These are phyloP conservation scores for Actinidia arguta DNA, from an alignment of 179 eudicot species.

Conservation along the genomic window DNA sequence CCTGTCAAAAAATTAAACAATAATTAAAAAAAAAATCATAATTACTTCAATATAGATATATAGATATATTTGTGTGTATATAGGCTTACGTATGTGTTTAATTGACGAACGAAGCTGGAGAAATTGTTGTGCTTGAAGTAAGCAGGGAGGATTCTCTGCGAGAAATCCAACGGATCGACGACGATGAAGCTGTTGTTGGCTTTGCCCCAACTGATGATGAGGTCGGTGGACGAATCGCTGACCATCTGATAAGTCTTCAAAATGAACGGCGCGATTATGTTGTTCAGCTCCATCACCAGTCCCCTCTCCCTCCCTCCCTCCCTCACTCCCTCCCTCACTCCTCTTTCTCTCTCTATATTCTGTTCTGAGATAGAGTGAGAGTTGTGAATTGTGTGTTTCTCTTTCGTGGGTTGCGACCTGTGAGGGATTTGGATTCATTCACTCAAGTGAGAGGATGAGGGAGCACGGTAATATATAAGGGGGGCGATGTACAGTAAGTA, in stretches of 20 bases:
- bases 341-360: neutral
- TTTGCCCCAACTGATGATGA: conserved; percentile 68
- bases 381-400: neutral
- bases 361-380: neutral
- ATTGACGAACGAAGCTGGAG: conserved; percentile 93
- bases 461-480: neutral
- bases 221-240: conserved; percentile 63
- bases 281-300: conserved; percentile 27
- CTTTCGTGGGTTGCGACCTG: neutral
- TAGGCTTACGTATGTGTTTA: conserved; percentile 82
- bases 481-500: neutral
- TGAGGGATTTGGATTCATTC: neutral
- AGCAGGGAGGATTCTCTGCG: conserved; percentile 62
- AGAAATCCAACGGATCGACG: conserved; percentile 69
- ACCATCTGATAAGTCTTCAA: conserved; percentile 89
- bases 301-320: conserved; percentile 1
- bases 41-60: neutral
- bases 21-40: neutral
- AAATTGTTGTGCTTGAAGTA: conserved; percentile 87
- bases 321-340: neutral
- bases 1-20: conserved; percentile 40
- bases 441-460: neutral
- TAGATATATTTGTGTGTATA: too few relatives aligned
- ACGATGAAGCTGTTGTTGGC: conserved; percentile 81
- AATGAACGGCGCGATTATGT: conserved; percentile 66